phyloP scores from a whole-genome alignment of 2,329 filamentous ascomycete species.

The Fusarium burgessii region DNA sequence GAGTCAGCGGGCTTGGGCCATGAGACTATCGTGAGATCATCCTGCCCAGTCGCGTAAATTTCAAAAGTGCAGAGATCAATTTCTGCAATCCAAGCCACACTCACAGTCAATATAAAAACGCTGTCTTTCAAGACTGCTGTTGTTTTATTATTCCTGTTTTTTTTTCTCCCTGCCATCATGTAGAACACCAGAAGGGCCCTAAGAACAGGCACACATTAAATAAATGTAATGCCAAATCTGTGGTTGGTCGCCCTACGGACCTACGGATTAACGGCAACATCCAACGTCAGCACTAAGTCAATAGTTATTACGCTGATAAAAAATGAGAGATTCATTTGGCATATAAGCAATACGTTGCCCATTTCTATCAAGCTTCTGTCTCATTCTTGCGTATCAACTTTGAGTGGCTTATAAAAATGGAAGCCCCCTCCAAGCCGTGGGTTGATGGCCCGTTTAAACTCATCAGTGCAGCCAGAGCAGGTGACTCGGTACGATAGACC shows the following conservation, averaged over 20 bases:
- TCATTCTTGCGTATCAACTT: accelerated
- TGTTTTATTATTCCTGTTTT: too few relatives aligned
- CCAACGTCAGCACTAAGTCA: slow-evolving; percentile 18
- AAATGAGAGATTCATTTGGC: too few relatives aligned
- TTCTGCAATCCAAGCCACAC: accelerated
- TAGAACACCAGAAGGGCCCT: too few relatives aligned
- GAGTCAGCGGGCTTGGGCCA: neutral
- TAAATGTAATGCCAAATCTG: neutral
- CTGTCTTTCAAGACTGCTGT: too few relatives aligned
- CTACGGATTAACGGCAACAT: neutral
- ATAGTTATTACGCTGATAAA: too few relatives aligned
- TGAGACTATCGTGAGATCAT: neutral
- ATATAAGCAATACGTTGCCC: neutral
- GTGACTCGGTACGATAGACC: slow-evolving; percentile 36
- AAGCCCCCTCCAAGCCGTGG: slow-evolving; percentile 43
- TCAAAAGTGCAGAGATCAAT: accelerated
- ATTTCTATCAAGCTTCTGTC: accelerated
- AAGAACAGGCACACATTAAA: neutral
- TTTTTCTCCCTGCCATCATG: too few relatives aligned
- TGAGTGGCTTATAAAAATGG: neutral
- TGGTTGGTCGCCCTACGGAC: slow-evolving; percentile 6
- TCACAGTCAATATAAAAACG: too few relatives aligned
- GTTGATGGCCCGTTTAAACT: slow-evolving; percentile 52
- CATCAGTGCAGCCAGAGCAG: slow-evolving; percentile 43
- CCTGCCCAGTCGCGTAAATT: accelerated